Evolutionary conservation across 176 grass and related monocot species (phyloP).

Genomic region (Typha latifolia): DNA sequence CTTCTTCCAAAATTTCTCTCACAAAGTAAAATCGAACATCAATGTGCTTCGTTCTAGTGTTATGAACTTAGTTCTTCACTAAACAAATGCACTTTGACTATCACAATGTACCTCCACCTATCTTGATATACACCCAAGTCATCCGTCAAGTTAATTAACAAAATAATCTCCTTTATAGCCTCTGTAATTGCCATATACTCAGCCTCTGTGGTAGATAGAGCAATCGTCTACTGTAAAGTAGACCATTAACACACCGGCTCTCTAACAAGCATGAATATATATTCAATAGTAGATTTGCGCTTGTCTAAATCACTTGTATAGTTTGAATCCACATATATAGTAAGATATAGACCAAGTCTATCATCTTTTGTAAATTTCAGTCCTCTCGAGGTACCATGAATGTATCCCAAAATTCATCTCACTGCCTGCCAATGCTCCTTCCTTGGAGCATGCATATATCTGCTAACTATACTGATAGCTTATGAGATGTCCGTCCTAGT

Average conservation of each 20-base stretch:
- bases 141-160: background rate
- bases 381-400: too few relatives aligned
- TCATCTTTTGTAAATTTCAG: too few relatives aligned
- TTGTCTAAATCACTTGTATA: too few relatives aligned
- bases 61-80: background rate
- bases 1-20: background rate
- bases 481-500: too few relatives aligned
- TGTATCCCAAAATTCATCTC: too few relatives aligned
- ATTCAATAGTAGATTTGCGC: too few relatives aligned
- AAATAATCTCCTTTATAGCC: background rate
- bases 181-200: background rate
- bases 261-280: background rate
- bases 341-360: too few relatives aligned
- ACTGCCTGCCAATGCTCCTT: too few relatives aligned
- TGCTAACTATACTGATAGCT: too few relatives aligned
- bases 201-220: background rate
- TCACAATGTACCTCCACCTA: background rate
- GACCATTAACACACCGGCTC: background rate
- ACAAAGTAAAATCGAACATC: background rate
- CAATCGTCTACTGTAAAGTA: background rate
- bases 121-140: background rate
- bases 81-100: background rate
- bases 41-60: background rate
- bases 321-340: too few relatives aligned
- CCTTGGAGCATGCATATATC: too few relatives aligned